Percentiles rank a stretch among this genome's conserved stretches.
Evolutionary conservation across 2,329 filamentous ascomycete species (phyloP).

Genomic region (Neonectria punicea): DNA sequence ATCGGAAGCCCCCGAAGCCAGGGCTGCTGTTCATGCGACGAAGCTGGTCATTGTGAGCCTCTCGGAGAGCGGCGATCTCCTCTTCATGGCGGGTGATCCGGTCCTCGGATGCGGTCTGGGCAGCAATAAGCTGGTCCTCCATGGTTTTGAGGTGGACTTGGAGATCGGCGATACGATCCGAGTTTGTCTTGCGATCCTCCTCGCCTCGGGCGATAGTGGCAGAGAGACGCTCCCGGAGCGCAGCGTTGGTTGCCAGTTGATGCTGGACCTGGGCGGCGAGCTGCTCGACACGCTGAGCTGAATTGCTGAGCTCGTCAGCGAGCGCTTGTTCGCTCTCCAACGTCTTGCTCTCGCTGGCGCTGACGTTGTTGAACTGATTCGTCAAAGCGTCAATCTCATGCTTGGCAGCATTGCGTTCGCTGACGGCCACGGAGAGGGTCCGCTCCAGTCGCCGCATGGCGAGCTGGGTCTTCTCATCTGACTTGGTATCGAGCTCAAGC

Average conservation of each 20-base stretch:
- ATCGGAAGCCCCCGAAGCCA: constrained; percentile 45
- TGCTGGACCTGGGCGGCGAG: constrained; percentile 81
- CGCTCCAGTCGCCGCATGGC: constrained; percentile 74
- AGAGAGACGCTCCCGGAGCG: constrained; percentile 79
- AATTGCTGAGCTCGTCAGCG: constrained; percentile 75
- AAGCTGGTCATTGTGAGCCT: constrained; percentile 81
- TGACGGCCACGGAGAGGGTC: constrained; percentile 74
- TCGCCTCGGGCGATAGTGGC: constrained; percentile 87
- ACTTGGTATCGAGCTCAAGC: constrained; percentile 63
- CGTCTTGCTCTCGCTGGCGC: constrained; percentile 64
- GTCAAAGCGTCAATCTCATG: constrained; percentile 72
- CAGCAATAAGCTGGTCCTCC: constrained; percentile 84
- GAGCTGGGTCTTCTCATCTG: constrained; percentile 68
- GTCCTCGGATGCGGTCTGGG: constrained; percentile 89
- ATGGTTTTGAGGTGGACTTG: constrained; percentile 82
- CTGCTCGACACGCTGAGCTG: constrained; percentile 81
- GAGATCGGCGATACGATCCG: constrained; percentile 83
- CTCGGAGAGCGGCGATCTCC: constrained; percentile 79
- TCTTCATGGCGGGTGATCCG: constrained; percentile 86
- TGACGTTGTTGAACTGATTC: constrained; percentile 68
- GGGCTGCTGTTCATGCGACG: constrained; percentile 72
- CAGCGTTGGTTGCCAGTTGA: constrained; percentile 82
- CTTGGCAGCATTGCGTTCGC: constrained; percentile 77
- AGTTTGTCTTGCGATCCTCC: constrained; percentile 81
- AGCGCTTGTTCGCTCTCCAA: constrained; percentile 71